phyloP scores from a whole-genome alignment of 495 filamentous ascomycete species.

The Tuber magnatum region DNA sequence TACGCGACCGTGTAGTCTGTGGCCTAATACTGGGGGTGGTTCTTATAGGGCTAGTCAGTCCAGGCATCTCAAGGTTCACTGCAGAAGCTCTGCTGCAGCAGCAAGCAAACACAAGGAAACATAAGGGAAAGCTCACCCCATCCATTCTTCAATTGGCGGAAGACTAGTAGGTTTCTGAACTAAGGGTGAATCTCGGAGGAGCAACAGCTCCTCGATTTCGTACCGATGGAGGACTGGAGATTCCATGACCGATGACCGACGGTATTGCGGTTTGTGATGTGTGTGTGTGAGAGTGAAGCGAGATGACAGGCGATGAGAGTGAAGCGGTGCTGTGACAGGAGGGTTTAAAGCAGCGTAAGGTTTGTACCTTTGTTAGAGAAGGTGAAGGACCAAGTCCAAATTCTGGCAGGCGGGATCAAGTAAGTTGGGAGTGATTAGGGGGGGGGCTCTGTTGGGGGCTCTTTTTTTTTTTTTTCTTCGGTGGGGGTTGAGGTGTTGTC shows the following conservation, averaged over 20 bases:
- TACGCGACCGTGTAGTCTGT: constrained; percentile 44
- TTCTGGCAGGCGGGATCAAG: not conserved
- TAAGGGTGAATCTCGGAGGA: constrained; percentile 73
- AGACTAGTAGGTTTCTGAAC: constrained; percentile 72
- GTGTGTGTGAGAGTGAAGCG: not conserved
- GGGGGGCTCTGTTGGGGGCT: not conserved
- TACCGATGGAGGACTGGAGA: constrained; percentile 59
- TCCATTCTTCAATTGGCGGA: constrained; percentile 93
- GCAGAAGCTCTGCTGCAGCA: constrained; percentile 35
- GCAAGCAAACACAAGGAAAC: constrained; percentile 22
- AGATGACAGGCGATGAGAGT: too few species aligned
- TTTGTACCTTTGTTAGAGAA: not conserved
- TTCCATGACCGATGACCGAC: constrained; percentile 25
- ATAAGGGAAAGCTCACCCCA: constrained; percentile 62
- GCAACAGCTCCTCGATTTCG: constrained; percentile 67
- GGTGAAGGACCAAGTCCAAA: not conserved
- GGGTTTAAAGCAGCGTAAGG: not conserved
- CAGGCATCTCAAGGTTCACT: constrained; percentile 42
- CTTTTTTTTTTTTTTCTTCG: not conserved
- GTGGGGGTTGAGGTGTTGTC: constrained; percentile 1
- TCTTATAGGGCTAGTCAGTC: constrained; percentile 40
- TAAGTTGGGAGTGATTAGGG: not conserved
- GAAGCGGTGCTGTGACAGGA: not conserved
- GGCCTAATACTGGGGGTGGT: constrained; percentile 48
- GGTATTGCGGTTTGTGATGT: constrained; percentile 12